phyloP scores from a whole-genome alignment of 208 protist genomes.

The Trypanosoma grayi region DNA sequence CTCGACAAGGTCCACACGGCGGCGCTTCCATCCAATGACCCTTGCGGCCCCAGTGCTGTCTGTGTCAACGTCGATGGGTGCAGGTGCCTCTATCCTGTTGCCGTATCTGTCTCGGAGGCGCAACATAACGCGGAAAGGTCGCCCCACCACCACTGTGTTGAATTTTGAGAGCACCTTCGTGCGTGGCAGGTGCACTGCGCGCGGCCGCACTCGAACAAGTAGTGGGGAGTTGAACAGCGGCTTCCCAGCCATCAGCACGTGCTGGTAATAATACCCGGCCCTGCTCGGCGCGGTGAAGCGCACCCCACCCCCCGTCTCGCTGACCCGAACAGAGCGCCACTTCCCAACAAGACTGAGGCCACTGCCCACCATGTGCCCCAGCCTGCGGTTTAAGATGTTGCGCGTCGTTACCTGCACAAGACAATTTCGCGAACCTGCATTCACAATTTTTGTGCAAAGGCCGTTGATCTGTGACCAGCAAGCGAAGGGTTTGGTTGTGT shows the following conservation, averaged over 20 bases:
- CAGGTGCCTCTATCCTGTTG: constrained; percentile 33
- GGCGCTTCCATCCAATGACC: constrained; percentile 1
- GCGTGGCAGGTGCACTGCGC: constrained; percentile 25
- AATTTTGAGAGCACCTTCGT: constrained; percentile 39
- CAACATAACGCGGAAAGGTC: constrained; percentile 55
- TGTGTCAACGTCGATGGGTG: constrained; percentile 5
- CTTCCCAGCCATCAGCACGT: constrained; percentile 59
- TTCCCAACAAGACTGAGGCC: constrained; percentile 40
- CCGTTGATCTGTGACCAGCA: constrained; percentile 52
- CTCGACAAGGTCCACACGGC: constrained; percentile 10
- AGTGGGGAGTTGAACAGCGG: constrained; percentile 68
- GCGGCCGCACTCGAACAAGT: constrained; percentile 40
- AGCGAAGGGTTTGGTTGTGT: constrained; percentile 38
- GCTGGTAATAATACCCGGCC: constrained; percentile 45
- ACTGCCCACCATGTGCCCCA: constrained; percentile 25
- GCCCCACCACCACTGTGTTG: constrained; percentile 47
- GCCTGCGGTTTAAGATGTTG: constrained; percentile 27
- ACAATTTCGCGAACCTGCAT: constrained; percentile 10
- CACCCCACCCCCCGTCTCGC: constrained; percentile 18
- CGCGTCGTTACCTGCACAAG: constrained; percentile 10
- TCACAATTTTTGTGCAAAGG: constrained; percentile 21
- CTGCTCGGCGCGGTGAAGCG: constrained; percentile 39
- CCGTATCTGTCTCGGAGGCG: constrained; percentile 39
- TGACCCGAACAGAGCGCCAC: background rate
- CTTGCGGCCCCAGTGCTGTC: constrained; percentile 12